Conservation (phyloP, 2,329 filamentous ascomycete genomes). For the Macroventuria anomochaeta region DNA sequence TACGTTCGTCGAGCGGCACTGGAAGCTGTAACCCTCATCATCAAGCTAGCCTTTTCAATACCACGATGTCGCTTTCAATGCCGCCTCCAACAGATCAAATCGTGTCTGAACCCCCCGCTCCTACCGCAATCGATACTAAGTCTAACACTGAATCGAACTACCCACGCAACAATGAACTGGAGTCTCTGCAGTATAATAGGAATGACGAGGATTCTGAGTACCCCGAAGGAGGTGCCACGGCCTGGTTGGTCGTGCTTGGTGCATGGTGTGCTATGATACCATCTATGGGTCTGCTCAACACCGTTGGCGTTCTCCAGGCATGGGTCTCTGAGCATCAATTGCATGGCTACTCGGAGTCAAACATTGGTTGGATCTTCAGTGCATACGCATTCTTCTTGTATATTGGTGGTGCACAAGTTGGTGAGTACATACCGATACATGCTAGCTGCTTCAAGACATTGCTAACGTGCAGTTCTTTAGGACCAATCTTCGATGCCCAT, state of each 20-base stretch:
- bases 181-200: slow-evolving; percentile 5
- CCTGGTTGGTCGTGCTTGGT: slow-evolving; percentile 54
- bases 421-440: slow-evolving; percentile 1
- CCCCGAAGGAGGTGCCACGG: slow-evolving; percentile 52
- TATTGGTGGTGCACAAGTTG: slow-evolving; percentile 43
- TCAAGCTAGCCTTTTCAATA: not conserved
- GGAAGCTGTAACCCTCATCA: not conserved
- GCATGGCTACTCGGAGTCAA: slow-evolving; percentile 40
- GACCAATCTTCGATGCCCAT: slow-evolving; percentile 49
- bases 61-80: slow-evolving; percentile 10
- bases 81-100: not conserved
- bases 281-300: slow-evolving; percentile 52
- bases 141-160: not conserved
- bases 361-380: slow-evolving; percentile 53
- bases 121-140: not conserved
- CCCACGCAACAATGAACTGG: not conserved
- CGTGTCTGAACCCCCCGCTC: not conserved
- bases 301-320: slow-evolving; percentile 49
- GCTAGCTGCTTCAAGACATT: not conserved
- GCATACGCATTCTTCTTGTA: slow-evolving; percentile 51
- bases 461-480: slow-evolving; percentile 22
- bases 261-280: slow-evolving; percentile 51
- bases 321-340: slow-evolving; percentile 50
- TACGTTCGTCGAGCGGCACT: not conserved
- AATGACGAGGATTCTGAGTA: slow-evolving; percentile 12